A percentile compares a stretch with the other conserved stretches of the same genome.
phyloP scores from a whole-genome alignment of 371 early-diverging fungal genomes.

The Conidiobolus coronatus region DNA sequence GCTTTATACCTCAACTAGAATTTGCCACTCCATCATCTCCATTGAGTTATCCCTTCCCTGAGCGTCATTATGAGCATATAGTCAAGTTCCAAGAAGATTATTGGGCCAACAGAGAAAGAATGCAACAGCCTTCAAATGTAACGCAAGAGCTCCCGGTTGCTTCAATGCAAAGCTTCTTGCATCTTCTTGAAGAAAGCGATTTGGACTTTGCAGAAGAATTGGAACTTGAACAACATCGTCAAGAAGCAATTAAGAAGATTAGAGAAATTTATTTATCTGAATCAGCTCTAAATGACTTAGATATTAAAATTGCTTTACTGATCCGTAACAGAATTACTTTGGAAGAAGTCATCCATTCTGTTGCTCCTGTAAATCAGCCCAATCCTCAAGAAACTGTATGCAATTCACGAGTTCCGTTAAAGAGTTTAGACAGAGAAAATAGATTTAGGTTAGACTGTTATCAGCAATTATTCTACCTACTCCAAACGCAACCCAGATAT shows the following conservation, averaged over 20 bases:
- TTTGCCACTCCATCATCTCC: not conserved
- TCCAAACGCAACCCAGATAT: constrained; percentile 92
- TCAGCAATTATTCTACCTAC: constrained; percentile 78
- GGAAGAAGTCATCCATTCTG: constrained; percentile 58
- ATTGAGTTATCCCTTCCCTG: not conserved
- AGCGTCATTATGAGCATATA: constrained; percentile 19
- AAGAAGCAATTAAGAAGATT: constrained; percentile 63
- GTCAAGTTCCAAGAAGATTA: constrained; percentile 66
- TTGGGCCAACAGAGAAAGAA: constrained; percentile 33
- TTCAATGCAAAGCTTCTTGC: constrained; percentile 65
- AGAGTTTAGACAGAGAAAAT: constrained; percentile 64
- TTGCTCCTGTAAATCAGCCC: constrained; percentile 19
- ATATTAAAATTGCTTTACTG: constrained; percentile 90
- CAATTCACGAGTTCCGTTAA: constrained; percentile 11
- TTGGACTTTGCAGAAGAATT: constrained; percentile 80
- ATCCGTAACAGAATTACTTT: constrained; percentile 89
- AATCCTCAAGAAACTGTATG: too few relatives aligned
- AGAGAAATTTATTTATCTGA: constrained; percentile 74
- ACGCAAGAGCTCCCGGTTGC: constrained; percentile 49
- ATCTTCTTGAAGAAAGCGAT: constrained; percentile 73
- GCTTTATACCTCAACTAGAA: not conserved
- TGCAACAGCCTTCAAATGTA: constrained; percentile 15
- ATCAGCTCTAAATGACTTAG: constrained; percentile 64
- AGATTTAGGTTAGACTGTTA: constrained; percentile 54
- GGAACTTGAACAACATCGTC: constrained; percentile 66